These are phyloP conservation scores for Tillandsia leiboldiana DNA, from an alignment of 176 grass and related monocot species.

Conservation along the genomic window DNA sequence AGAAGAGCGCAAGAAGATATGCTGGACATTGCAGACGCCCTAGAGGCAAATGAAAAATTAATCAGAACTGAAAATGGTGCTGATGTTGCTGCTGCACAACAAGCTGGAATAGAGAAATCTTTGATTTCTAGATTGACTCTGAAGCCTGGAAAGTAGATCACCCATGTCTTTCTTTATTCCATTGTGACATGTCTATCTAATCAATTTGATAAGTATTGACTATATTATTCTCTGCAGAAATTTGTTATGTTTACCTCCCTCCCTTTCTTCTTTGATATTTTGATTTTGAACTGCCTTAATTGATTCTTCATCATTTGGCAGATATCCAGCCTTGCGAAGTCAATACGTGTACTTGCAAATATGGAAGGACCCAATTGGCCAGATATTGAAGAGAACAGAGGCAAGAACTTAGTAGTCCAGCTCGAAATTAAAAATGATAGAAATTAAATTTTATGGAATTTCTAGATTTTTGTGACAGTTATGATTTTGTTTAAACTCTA, in stretches of 20 bases:
- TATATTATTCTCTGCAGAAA: background rate
- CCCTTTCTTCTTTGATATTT: background rate
- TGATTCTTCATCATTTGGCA: constrained; percentile 27
- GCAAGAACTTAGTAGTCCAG: no score
- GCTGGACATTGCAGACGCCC: constrained; percentile 71
- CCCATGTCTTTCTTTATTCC: background rate
- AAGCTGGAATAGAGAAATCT: constrained; percentile 66
- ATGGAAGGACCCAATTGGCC: no score
- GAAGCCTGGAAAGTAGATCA: constrained; percentile 60
- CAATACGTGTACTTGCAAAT: constrained; percentile 66
- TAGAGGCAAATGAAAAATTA: constrained; percentile 57
- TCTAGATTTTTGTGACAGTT: no score
- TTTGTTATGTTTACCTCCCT: background rate
- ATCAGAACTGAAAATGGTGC: constrained; percentile 82
- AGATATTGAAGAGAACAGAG: no score
- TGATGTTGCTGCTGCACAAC: constrained; percentile 57
- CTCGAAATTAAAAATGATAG: no score
- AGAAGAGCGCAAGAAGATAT: no score
- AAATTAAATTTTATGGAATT: no score
- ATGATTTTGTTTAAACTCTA: no score
- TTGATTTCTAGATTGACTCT: constrained; percentile 75
- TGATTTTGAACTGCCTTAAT: constrained; percentile 2
- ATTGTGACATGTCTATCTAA: background rate
- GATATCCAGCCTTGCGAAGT: constrained; percentile 89
- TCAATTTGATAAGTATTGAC: constrained; percentile 3